Evolutionary conservation across 208 protist genomes (phyloP), one percentile per base, ranked within the genome.

Genomic region (Trypanosoma theileri): DNA sequence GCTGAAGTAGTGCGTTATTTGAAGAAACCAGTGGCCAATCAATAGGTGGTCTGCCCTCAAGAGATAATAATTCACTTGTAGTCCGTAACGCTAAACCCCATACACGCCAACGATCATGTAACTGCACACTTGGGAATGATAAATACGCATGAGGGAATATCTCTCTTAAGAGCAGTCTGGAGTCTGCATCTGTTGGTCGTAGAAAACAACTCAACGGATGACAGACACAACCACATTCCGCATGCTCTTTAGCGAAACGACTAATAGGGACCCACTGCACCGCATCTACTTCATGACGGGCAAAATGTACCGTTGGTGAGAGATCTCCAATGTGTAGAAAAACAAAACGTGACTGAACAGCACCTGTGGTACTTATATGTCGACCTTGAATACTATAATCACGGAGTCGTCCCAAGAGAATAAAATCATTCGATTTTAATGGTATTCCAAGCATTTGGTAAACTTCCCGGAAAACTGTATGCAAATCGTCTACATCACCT

Each of bases 261-360:
- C 42, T 53, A 42, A 95, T 66, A 55, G 89, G 81, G 54, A 89
- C 58, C 86, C 89, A 95, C 73, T 73, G 78, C 35, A 79, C 78
- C 21, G 75, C 69, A 53, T 82, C 84, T 55, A 95, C 81, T 46
- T 77, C 68, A 63, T 89, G 81, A 2, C 58, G 28, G 3, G 80
- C 78, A 65, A 87, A 44, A 28, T 50, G 62, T 59, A 86, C 71
- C 1, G 81, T 77, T n/a, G 86, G 89, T 13, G 86, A 82, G 53
- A 88, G 60, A 24, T 82, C 82, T 1, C 86, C 86, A 1, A 85
- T 80, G 64, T 95, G 86, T 14, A 95, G 59, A 66, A 88, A 92
- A 0, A 95, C 84, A 71, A 92, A 95, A 19, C 86, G 84, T 0
- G 84, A 69, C 71, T 92, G 86, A 58, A 91, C 82, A 45, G 57